These are phyloP conservation scores for Monilinia fructicola DNA, from an alignment of 2,329 filamentous ascomycete genomes.

Conservation along the genomic window DNA sequence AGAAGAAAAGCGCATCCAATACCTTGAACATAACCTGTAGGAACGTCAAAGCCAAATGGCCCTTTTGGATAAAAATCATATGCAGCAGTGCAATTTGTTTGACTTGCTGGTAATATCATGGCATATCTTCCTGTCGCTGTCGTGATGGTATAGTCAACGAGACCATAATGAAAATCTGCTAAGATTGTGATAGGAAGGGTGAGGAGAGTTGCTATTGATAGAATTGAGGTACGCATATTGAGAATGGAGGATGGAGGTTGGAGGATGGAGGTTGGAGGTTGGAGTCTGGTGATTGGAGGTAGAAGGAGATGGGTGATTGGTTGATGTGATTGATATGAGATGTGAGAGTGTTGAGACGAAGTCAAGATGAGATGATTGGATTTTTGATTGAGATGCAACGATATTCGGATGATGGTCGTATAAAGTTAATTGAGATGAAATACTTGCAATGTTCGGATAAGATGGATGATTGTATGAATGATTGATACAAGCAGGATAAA, in stretches of 20 bases:
- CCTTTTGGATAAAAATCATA: slow-evolving; percentile 17
- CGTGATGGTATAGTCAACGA: slow-evolving; percentile 2
- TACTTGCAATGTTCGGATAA: not conserved
- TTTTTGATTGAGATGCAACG: too few species aligned
- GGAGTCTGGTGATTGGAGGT: not conserved
- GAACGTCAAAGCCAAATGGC: slow-evolving; percentile 5
- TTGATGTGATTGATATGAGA: not conserved
- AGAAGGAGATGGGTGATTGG: not conserved
- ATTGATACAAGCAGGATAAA: not conserved
- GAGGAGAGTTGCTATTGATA: not conserved
- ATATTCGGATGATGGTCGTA: too few species aligned
- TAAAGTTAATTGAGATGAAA: too few species aligned
- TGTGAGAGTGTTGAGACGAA: not conserved
- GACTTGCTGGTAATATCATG: slow-evolving; percentile 11
- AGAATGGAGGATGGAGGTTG: not conserved
- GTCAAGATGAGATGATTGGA: too few species aligned
- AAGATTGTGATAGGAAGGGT: not conserved
- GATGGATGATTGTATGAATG: not conserved
- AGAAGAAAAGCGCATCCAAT: not conserved
- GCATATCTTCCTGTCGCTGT: slow-evolving; percentile 10
- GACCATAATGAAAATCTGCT: slow-evolving; percentile 15
- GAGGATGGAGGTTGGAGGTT: not conserved
- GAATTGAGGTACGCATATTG: slow-evolving; percentile 5
- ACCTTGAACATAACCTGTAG: slow-evolving; percentile 1
- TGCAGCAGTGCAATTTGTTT: not conserved